phyloP scores from a whole-genome alignment of 2,329 filamentous ascomycete species.

The Cladophialophora immunda region DNA sequence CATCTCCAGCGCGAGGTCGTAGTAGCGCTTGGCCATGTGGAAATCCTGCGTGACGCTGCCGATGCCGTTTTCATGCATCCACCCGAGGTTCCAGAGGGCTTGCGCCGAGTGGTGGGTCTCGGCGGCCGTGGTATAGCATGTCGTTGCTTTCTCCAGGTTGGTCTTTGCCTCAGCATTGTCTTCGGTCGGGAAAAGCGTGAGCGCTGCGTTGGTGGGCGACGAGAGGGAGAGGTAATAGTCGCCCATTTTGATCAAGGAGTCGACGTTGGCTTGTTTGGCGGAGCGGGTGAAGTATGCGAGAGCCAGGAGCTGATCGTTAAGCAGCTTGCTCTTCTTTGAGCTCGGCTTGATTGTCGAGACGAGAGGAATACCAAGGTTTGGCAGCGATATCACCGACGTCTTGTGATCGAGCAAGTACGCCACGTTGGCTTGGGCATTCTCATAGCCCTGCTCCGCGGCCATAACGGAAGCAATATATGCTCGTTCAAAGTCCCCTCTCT shows the following conservation, averaged over 20 bases:
- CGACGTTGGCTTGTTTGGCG: conserved; percentile 89
- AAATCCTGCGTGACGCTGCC: conserved; percentile 88
- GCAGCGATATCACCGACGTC: conserved; percentile 67
- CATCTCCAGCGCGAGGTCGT: conserved; percentile 89
- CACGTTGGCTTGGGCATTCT: conserved; percentile 87
- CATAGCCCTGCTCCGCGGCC: conserved; percentile 91
- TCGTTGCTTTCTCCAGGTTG: conserved; percentile 85
- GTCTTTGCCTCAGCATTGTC: conserved; percentile 40
- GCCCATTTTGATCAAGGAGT: conserved; percentile 96
- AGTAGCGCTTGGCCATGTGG: conserved; percentile 94
- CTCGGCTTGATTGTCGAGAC: conserved; percentile 55
- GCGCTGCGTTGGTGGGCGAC: background rate
- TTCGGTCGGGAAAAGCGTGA: background rate
- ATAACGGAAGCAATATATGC: conserved; percentile 84
- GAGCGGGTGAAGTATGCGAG: conserved; percentile 96
- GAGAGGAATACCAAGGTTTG: conserved; percentile 56
- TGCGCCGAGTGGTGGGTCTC: conserved; percentile 93
- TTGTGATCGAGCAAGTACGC: conserved; percentile 83
- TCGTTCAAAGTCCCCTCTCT: conserved; percentile 78
- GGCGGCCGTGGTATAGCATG: conserved; percentile 90
- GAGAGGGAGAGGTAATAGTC: conserved; percentile 82
- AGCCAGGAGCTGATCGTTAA: conserved; percentile 69
- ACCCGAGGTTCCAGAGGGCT: conserved; percentile 95
- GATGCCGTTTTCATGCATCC: conserved; percentile 99
- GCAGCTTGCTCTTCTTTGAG: conserved; percentile 56